Percentiles rank a stretch among this genome's conserved stretches.
phyloP scores from a whole-genome alignment of 2,329 filamentous ascomycete species.

The Cladosporium oxysporum region DNA sequence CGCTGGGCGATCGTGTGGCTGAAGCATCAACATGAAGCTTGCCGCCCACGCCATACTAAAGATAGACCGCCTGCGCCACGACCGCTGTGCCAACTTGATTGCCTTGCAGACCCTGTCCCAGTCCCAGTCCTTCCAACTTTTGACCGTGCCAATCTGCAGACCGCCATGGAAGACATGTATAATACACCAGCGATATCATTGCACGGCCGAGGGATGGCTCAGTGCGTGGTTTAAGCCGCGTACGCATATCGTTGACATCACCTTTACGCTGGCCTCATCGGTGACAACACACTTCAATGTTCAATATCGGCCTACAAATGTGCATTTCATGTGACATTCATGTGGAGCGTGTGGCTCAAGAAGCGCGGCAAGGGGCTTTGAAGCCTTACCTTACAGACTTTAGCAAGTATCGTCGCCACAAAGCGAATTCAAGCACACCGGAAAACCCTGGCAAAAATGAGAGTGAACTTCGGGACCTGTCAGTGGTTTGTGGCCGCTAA shows the following conservation, averaged over 20 bases:
- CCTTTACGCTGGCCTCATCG: background rate
- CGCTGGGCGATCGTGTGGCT: constrained; percentile 5
- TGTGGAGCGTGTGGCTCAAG: background rate
- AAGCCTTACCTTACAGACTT: background rate
- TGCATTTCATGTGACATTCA: background rate
- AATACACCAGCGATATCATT: background rate
- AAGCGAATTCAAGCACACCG: background rate
- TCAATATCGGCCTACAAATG: background rate
- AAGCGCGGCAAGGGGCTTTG: background rate
- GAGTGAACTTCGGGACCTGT: background rate
- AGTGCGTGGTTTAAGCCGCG: background rate
- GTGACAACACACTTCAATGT: background rate
- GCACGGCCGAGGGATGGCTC: background rate
- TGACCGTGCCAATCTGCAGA: background rate
- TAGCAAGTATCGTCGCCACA: background rate
- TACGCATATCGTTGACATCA: background rate
- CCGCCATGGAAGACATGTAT: background rate
- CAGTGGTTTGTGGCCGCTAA: background rate
- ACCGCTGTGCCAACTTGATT: constrained; percentile 7
- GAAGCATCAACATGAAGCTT: constrained; percentile 4
- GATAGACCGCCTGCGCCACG: constrained; percentile 2
- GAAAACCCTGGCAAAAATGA: background rate
- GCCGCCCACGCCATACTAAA: background rate
- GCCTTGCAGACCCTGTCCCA: background rate
- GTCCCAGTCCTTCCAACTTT: background rate